Conservation (phyloP, 176 grass and related monocot genomes). For the Raddia guianensis region DNA sequence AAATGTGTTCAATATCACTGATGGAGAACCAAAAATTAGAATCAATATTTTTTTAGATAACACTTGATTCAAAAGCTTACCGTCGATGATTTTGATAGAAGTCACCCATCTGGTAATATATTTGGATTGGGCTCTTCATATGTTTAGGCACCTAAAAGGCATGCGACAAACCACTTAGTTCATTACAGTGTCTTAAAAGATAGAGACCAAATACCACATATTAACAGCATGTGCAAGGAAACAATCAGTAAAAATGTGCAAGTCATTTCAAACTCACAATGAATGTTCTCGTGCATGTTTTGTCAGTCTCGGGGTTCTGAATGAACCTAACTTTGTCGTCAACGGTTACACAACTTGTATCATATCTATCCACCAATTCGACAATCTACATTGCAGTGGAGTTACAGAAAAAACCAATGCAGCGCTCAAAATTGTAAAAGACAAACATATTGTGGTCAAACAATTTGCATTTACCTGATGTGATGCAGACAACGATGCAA, state of each 20-base stretch:
- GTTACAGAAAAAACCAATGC: constrained; percentile 20
- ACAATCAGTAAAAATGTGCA: not conserved
- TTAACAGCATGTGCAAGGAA: constrained; percentile 6
- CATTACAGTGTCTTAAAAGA: not conserved
- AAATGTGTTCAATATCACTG: not conserved
- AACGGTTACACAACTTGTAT: constrained; percentile 52
- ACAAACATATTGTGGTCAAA: not conserved
- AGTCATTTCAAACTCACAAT: constrained; percentile 49
- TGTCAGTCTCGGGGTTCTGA: constrained; percentile 57
- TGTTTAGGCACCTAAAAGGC: constrained; percentile 70
- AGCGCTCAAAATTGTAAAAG: not conserved
- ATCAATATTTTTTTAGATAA: not conserved
- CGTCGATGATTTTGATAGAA: constrained; percentile 96
- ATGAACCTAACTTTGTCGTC: constrained; percentile 70
- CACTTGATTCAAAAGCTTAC: constrained; percentile 39
- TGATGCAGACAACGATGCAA: constrained; percentile 61
- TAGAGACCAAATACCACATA: constrained; percentile 11
- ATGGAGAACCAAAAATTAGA: not conserved
- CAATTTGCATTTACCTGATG: constrained; percentile 40
- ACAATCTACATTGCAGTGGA: constrained; percentile 61
- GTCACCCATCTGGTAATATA: constrained; percentile 84
- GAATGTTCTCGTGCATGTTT: constrained; percentile 71
- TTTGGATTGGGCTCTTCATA: constrained; percentile 74
- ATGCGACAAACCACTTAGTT: constrained; percentile 4
- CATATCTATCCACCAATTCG: constrained; percentile 73